Percentiles rank a stretch among this genome's conserved stretches.
Evolutionary conservation across 768 basidiomycete genomes (phyloP).

Genomic region (Antrodiella citrinella): DNA sequence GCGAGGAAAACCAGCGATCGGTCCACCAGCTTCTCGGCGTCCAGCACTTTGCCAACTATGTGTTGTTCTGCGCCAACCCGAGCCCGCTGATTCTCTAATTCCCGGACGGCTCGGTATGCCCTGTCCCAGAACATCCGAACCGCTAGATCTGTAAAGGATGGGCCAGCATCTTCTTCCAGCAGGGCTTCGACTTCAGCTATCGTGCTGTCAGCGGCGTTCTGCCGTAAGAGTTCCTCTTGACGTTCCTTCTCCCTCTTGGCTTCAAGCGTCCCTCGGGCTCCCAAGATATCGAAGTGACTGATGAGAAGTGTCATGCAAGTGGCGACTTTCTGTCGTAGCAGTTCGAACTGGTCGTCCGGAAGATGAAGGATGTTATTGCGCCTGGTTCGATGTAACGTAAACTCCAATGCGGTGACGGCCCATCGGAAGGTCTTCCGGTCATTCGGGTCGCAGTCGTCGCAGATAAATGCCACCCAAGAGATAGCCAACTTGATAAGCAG

Average conservation of each 20-base stretch:
- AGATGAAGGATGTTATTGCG: slow-evolving; percentile 86
- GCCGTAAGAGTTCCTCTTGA: slow-evolving; percentile 52
- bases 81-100: slow-evolving; percentile 60
- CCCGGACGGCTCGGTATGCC: slow-evolving; percentile 45
- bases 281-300: slow-evolving; percentile 95
- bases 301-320: slow-evolving; percentile 96
- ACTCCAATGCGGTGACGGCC: slow-evolving; percentile 95
- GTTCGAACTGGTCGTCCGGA: slow-evolving; percentile 81
- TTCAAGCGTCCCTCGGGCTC: slow-evolving; percentile 82
- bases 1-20: slow-evolving; percentile 91
- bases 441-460: slow-evolving; percentile 93
- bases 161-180: slow-evolving; percentile 39
- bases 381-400: slow-evolving; percentile 79
- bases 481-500: slow-evolving; percentile 86
- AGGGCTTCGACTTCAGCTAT: slow-evolving; percentile 23
- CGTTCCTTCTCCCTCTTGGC: slow-evolving; percentile 87
- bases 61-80: slow-evolving; percentile 61
- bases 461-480: slow-evolving; percentile 97
- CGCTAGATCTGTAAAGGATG: slow-evolving; percentile 50
- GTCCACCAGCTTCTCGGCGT: slow-evolving; percentile 90
- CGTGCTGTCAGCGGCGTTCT: slow-evolving; percentile 34
- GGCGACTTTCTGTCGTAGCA: slow-evolving; percentile 86
- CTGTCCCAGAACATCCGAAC: slow-evolving; percentile 75
- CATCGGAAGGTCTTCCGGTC: slow-evolving; percentile 96
- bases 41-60: slow-evolving; percentile 83